Evolutionary conservation across 2,329 filamentous ascomycete genomes (phyloP), one percentile per base, ranked within the genome.

Genomic region (Paecilomyces formosus): DNA sequence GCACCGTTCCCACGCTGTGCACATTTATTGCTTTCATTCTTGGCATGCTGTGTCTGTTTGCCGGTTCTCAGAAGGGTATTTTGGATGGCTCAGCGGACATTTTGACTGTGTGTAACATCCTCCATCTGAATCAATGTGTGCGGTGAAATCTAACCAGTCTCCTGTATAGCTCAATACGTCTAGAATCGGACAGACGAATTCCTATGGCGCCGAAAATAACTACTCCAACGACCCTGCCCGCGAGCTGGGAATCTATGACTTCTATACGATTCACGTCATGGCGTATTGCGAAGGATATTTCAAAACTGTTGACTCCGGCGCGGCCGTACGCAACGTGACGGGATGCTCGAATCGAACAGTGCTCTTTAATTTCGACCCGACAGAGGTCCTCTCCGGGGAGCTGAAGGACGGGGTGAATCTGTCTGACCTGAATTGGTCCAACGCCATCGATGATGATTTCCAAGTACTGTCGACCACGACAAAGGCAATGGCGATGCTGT

Each of bases 221-320:
- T 59, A 66, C 55, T 68, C 71, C 53, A 56, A 69, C 61, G 70
- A 71, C 55, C 68, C 82, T 26, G 77, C 79, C 21, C 68, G 76
- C 53, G 70, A 75, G 18, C 71, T 85, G 15, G 81, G 82, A 39
- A 75, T 86, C 35, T 76, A 82, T 49, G 81, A 86, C 69, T 88
- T 83, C 71, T 87, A 87, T 73, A 81, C 78, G 21, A 76, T 81
- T 15, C 83, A 88, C 68, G 66, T 87, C 57, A 79, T 86, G 72
- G 78, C 82, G 68, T 83, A 82, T 73, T 88, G 85, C 72, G 77
- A 79, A 60, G 79, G 79, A 21, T 70, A 63, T 28, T 75, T 75
- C 55, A 63, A 68, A 2, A 67, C 67, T 7, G 69, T 76, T 12
- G 79, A 81, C 54, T 65, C 68, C 39, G 75, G 58, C 35, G 52